These are phyloP conservation scores for Vaccinium darrowii DNA, from an alignment of 148 eudicot species.

Conservation along the genomic window DNA sequence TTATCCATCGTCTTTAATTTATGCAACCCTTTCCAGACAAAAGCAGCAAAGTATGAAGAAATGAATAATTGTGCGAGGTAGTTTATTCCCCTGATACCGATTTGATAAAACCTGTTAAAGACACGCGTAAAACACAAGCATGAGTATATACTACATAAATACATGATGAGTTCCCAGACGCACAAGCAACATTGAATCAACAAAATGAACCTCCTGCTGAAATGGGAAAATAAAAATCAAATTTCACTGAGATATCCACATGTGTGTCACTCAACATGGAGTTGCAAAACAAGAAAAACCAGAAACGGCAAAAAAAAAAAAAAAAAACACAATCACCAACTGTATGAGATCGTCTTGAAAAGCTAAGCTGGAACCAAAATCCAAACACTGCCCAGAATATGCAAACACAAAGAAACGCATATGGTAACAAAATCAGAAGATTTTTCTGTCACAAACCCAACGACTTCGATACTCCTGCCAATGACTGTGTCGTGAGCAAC, in stretches of 20 bases:
- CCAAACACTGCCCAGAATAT: conserved; percentile 60
- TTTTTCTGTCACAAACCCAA: conserved; percentile 48
- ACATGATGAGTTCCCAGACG: not conserved
- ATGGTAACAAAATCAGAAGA: conserved; percentile 56
- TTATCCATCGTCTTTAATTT: no score
- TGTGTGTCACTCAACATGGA: not conserved
- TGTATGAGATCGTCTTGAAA: not conserved
- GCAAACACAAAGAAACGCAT: conserved; percentile 72
- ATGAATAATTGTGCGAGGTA: no score
- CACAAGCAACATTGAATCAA: not conserved
- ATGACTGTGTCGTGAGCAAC: conserved; percentile 46
- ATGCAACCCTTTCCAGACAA: no score
- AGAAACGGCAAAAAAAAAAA: not conserved
- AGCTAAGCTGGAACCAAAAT: conserved; percentile 51
- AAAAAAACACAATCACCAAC: not conserved
- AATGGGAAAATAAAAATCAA: not conserved
- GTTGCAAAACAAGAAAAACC: not conserved
- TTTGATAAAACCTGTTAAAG: no score
- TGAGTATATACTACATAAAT: no score
- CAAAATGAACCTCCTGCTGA: not conserved
- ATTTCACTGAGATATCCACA: not conserved
- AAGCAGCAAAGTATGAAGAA: no score
- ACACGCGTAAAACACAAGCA: no score
- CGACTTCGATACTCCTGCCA: conserved; percentile 45
- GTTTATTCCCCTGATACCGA: no score